phyloP scores from a whole-genome alignment of 2,329 filamentous ascomycete genomes.

The Raffaelea arxii region DNA sequence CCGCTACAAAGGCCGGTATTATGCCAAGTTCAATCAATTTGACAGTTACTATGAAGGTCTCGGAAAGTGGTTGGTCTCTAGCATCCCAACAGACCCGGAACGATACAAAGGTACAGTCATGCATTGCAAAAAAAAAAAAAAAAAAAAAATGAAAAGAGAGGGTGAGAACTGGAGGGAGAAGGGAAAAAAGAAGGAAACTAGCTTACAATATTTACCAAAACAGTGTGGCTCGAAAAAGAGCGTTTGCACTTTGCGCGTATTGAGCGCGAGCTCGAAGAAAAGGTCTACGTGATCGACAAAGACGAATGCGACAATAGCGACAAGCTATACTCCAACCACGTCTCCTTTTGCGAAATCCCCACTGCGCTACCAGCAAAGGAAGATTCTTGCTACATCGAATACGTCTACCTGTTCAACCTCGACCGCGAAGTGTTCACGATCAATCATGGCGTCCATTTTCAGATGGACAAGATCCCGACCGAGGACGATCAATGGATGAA shows the following conservation, averaged over 20 bases:
- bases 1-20: not conserved
- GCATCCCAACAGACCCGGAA: not conserved
- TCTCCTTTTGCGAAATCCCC: not conserved
- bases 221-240: not conserved
- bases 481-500: not conserved
- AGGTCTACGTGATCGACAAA: not conserved
- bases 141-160: no score
- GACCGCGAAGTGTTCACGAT: not conserved
- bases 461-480: not conserved
- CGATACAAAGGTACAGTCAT: not conserved
- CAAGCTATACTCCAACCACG: not conserved
- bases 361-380: not conserved
- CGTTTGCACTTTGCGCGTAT: not conserved
- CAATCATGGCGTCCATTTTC: not conserved
- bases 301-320: not conserved
- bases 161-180: no score
- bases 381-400: not conserved
- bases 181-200: not conserved
- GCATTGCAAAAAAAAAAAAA: no score
- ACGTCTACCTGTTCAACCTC: not conserved
- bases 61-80: not conserved
- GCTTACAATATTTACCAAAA: not conserved
- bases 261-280: not conserved
- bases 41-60: not conserved
- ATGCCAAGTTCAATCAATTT: not conserved